Evolutionary conservation across 768 basidiomycete genomes (phyloP), one percentile per base, ranked within the genome.

Genomic region (Auricularia sp.): DNA sequence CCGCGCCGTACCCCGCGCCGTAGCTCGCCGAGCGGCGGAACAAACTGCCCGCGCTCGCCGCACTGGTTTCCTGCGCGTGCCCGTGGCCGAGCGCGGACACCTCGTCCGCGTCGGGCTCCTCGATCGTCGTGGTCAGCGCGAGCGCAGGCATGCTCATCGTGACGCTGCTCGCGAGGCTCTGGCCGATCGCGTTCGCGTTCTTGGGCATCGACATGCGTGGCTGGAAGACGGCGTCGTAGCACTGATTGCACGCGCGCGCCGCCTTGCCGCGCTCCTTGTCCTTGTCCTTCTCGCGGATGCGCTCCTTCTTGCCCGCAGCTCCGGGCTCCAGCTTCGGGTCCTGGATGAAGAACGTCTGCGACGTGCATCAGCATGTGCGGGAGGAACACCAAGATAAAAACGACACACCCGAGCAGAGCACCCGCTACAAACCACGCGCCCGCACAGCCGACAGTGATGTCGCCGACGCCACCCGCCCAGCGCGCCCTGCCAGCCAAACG

Each of bases 401-500:
- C 3, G 71, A 68, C 81, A 66, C 69, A 93, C 93, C 78, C 84
- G 82, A 11, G 82, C 83, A 10, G 92, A 94, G 74, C 94, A 97
- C 3, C 74, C 74, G n/a, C 85, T 85, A 74, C 94, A 96, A 7
- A 96, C 87, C 70, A 93, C 91, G 59, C 87, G 74, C 0, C 92
- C 92, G 73, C 92, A 95, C 3, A 95, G 77, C 66, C 93, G 77
- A 72, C 92, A 95, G 71, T 95, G 92, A 72, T 95, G 92, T 65
- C 91, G 78, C 68, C 92, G 76, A 68, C 90, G 79, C 70, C 64
- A 61, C 39, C 36, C 36, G 21, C 10, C 29, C 43, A 56, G 56
- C 14, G 23, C 29, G 5, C 62, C 87, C 74, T 39, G 67, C 85
- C 90, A 89, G 6, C 88, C 87, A 74, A 94, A 95, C 56, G 81